Evolutionary conservation across 75 land plant species (phyloP).

Genomic region (Pinus taeda): DNA sequence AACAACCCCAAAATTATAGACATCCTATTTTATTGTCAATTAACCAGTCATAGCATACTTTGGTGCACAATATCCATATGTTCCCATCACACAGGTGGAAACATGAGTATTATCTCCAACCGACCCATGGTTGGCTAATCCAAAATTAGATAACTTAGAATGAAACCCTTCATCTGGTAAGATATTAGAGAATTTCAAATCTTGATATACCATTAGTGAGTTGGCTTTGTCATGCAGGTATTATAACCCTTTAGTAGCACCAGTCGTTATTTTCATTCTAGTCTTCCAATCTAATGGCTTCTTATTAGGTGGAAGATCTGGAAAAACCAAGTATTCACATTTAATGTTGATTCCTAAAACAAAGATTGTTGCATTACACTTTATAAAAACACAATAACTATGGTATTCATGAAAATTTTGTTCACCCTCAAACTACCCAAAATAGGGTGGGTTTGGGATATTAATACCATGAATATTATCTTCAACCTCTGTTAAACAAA

Average conservation of each 20-base stretch:
- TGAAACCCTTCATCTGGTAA: slow-evolving; percentile 38
- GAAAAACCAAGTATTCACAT: not conserved
- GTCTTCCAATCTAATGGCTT: slow-evolving; percentile 51
- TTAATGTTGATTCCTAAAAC: not conserved
- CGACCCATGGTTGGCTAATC: slow-evolving; percentile 51
- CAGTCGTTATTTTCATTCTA: slow-evolving; percentile 49
- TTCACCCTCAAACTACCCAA: not conserved
- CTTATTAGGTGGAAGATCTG: slow-evolving; percentile 42
- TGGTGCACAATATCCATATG: slow-evolving; percentile 58
- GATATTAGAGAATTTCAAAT: slow-evolving; percentile 48
- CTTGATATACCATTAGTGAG: slow-evolving; percentile 50
- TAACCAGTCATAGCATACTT: slow-evolving; percentile 63
- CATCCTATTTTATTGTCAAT: slow-evolving; percentile 51
- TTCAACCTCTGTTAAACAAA: slow-evolving; percentile 4
- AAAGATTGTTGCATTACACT: not conserved
- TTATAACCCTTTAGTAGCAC: slow-evolving; percentile 49
- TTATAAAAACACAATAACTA: not conserved
- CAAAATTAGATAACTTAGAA: slow-evolving; percentile 52
- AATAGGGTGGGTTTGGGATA: not conserved
- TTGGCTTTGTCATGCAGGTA: slow-evolving; percentile 54
- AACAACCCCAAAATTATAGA: slow-evolving; percentile 54
- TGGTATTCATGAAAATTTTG: not conserved
- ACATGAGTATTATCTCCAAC: slow-evolving; percentile 58
- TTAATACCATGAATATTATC: slow-evolving; percentile 44
- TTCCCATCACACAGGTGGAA: slow-evolving; percentile 54